Conservation (phyloP, 805 yeast species). For the Monosporozyma servazzii region DNA sequence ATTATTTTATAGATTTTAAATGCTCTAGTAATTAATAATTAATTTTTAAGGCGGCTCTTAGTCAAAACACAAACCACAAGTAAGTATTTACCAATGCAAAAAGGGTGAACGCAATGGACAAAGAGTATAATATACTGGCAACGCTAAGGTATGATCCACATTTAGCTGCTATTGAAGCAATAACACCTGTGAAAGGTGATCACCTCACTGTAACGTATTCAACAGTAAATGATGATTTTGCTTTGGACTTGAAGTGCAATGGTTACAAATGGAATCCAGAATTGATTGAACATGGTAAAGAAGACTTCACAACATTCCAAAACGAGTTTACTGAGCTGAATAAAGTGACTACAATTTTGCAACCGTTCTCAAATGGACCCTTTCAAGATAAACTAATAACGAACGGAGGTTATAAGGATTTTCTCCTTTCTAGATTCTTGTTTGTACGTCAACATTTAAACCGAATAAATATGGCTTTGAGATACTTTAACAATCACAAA, state of each 20-base stretch:
- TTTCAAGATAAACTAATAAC: not conserved
- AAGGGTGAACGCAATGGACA: not conserved
- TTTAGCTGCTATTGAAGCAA: constrained; percentile 18
- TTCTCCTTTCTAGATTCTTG: constrained; percentile 3
- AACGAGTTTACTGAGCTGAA: not conserved
- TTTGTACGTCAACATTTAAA: constrained; percentile 17
- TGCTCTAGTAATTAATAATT: not conserved
- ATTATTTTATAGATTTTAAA: not conserved
- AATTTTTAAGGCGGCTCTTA: not conserved
- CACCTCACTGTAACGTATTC: not conserved
- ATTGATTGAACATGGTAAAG: not conserved
- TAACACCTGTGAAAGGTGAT: not conserved
- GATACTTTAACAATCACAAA: constrained; percentile 43
- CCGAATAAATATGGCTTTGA: constrained; percentile 46
- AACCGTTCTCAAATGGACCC: not conserved
- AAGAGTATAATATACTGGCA: constrained; percentile 36
- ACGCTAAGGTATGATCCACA: constrained; percentile 71
- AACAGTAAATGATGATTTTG: not conserved
- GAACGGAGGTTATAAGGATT: not conserved
- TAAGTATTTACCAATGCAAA: not conserved
- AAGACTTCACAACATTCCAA: not conserved
- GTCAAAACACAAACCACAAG: not conserved
- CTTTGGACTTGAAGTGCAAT: not conserved
- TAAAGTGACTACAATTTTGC: not conserved
- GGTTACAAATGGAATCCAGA: constrained; percentile 3